phyloP scores from a whole-genome alignment of 495 filamentous ascomycete species.

The Aspergillus heteromorphus region DNA sequence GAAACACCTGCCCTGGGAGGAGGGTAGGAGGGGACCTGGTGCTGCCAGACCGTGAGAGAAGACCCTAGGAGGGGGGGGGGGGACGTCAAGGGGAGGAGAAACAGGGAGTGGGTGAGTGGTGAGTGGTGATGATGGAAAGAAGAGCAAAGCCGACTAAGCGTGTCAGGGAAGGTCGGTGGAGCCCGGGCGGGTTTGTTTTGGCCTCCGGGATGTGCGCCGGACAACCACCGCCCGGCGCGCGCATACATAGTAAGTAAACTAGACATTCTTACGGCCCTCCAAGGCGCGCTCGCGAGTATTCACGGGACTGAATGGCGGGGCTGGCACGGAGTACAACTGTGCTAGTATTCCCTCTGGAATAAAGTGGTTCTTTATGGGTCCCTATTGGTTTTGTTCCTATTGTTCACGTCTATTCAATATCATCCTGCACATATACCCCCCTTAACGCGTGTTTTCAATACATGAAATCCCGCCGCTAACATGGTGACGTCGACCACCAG shows the following conservation, averaged over 20 bases:
- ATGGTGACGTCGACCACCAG: background rate
- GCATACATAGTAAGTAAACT: constrained; percentile 2
- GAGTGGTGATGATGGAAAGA: constrained; percentile 14
- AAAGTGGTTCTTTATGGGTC: background rate
- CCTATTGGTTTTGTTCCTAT: background rate
- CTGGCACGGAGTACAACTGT: background rate
- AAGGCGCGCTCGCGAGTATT: constrained; percentile 6
- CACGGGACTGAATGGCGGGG: background rate
- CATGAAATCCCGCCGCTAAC: background rate
- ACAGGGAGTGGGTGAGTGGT: background rate
- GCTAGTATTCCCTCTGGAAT: background rate
- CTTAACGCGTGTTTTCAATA: background rate
- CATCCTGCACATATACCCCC: background rate
- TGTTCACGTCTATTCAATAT: background rate
- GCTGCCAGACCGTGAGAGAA: constrained; percentile 17
- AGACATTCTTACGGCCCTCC: constrained; percentile 14
- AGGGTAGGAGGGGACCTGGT: constrained; percentile 21
- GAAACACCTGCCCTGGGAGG: constrained; percentile 10
- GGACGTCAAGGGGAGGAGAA: constrained; percentile 2
- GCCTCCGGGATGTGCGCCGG: constrained; percentile 30
- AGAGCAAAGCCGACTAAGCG: constrained; percentile 14
- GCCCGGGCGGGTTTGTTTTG: constrained; percentile 42
- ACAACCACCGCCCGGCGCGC: constrained; percentile 42
- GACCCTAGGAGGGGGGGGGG: constrained; percentile 1
- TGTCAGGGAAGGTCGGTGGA: constrained; percentile 27